Evolutionary conservation across 305 asterid species (phyloP).

Genomic region (Solanum aculeatissimum): DNA sequence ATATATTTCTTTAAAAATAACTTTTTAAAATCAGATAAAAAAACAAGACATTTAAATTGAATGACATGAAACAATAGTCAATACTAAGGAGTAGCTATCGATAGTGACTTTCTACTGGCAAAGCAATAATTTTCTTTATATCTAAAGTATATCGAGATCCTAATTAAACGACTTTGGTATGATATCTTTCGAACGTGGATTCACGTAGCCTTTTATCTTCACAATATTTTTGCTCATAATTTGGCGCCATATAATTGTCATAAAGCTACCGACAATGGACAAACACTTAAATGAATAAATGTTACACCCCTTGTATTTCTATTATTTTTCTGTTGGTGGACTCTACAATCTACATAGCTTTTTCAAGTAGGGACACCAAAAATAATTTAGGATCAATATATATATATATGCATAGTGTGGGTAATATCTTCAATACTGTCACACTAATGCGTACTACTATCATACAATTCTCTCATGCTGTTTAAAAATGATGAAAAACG

Average conservation of each 20-base stretch:
- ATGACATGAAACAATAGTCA: neutral
- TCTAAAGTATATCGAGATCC: neutral
- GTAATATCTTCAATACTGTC: neutral
- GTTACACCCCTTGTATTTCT: neutral
- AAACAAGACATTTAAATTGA: too few species aligned
- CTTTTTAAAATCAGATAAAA: too few species aligned
- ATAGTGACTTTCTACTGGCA: neutral
- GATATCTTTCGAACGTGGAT: too few species aligned
- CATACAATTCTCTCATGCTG: neutral
- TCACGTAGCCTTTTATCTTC: neutral
- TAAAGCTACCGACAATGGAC: slow-evolving; percentile 22
- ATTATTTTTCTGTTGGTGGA: neutral
- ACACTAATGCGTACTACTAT: neutral
- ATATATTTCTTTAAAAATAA: too few species aligned
- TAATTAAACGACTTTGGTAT: too few species aligned
- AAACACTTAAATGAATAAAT: neutral
- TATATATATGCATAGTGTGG: neutral
- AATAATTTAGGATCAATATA: neutral
- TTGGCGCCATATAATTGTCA: neutral
- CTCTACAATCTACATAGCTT: neutral
- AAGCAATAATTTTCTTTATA: neutral
- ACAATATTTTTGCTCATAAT: neutral
- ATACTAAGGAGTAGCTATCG: neutral
- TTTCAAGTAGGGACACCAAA: neutral
- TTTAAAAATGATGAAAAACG: neutral